These are phyloP conservation scores for Heliamphora exappendiculata DNA, from an alignment of 148 eudicot species.

Conservation along the genomic window DNA sequence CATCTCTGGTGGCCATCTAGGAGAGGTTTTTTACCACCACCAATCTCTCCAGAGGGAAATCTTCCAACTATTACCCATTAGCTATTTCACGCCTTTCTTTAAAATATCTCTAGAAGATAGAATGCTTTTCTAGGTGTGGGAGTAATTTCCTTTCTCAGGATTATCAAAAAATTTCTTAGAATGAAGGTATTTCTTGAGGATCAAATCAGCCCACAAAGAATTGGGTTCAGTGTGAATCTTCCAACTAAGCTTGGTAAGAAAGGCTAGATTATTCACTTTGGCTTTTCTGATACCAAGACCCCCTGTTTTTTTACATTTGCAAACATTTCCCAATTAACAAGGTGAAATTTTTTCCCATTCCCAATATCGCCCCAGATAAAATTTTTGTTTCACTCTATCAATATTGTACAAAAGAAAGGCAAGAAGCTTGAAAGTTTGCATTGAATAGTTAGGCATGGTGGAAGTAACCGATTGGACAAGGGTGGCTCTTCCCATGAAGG, in stretches of 20 bases:
- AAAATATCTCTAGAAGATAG: too few relatives aligned
- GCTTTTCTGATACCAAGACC: not conserved
- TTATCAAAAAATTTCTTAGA: too few relatives aligned
- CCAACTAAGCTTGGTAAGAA: not conserved
- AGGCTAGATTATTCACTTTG: not conserved
- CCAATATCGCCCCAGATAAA: not conserved
- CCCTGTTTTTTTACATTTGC: not conserved
- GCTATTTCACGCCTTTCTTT: too few relatives aligned
- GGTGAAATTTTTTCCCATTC: not conserved
- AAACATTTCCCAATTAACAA: not conserved
- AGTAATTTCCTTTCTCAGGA: too few relatives aligned
- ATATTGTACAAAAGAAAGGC: not conserved
- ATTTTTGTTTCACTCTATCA: not conserved
- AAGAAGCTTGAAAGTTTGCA: not conserved
- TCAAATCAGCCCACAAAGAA: not conserved
- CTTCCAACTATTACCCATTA: too few relatives aligned
- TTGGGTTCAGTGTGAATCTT: not conserved
- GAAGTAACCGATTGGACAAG: not conserved
- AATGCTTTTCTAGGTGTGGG: too few relatives aligned
- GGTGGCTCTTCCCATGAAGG: not conserved
- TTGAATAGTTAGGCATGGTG: not conserved
- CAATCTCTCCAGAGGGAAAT: too few relatives aligned
- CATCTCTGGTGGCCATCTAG: too few relatives aligned
- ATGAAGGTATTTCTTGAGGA: not conserved
- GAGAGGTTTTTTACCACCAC: too few relatives aligned